Evolutionary conservation across 2,329 filamentous ascomycete species (phyloP).

Genomic region (Graphilbum sp.): DNA sequence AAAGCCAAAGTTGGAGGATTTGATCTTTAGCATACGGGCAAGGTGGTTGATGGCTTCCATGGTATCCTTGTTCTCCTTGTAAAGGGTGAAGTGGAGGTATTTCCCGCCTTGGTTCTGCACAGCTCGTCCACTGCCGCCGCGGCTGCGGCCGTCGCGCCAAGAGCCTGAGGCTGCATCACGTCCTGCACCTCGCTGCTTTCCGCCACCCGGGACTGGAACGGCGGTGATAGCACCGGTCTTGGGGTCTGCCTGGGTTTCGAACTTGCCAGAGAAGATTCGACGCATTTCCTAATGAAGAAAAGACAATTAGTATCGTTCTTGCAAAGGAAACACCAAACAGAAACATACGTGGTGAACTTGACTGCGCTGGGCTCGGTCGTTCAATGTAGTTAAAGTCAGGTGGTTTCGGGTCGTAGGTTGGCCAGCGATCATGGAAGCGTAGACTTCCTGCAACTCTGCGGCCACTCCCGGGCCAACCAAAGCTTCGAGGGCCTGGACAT

Average conservation of each 20-base stretch:
- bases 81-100: constrained; percentile 78
- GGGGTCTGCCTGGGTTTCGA: constrained; percentile 55
- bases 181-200: constrained; percentile 5
- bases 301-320: background rate
- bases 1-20: constrained; percentile 54
- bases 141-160: constrained; percentile 1
- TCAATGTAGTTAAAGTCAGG: constrained; percentile 23
- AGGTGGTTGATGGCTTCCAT: constrained; percentile 78
- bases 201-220: constrained; percentile 4
- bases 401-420: constrained; percentile 14
- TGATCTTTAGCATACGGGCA: constrained; percentile 56
- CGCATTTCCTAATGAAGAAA: constrained; percentile 38
- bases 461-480: constrained; percentile 24
- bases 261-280: constrained; percentile 58
- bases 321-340: background rate
- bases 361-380: constrained; percentile 28
- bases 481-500: constrained; percentile 19
- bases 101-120: constrained; percentile 16
- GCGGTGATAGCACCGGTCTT: constrained; percentile 45
- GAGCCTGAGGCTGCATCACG: constrained; percentile 6
- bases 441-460: constrained; percentile 24
- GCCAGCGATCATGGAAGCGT: constrained; percentile 18
- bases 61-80: constrained; percentile 95
- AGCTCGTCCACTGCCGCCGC: constrained; percentile 8
- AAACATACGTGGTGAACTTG: constrained; percentile 29